A percentile compares a stretch with the other conserved stretches of the same genome.
Conservation (phyloP, 148 eudicot genomes). For the Vaccinium vitisidaea region DNA sequence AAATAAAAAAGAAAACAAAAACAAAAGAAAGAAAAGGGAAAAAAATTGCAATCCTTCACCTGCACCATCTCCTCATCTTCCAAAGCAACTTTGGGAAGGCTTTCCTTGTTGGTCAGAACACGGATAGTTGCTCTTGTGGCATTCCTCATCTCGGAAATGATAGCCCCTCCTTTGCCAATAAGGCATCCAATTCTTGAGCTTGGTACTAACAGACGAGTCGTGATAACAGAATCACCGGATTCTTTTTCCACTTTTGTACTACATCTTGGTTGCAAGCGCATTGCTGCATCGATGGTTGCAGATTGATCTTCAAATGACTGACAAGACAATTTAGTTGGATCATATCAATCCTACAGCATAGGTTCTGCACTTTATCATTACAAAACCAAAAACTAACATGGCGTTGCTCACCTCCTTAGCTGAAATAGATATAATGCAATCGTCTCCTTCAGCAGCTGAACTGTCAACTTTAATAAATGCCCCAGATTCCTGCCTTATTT, state of each 20-base stretch:
- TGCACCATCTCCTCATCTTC: conserved; percentile 96
- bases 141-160: conserved; percentile 79
- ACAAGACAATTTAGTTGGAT: neutral
- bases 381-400: neutral
- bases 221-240: conserved; percentile 56
- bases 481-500: conserved; percentile 87
- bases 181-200: conserved; percentile 77
- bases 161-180: conserved; percentile 93
- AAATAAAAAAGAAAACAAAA: neutral
- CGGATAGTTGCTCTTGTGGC: conserved; percentile 83
- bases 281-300: conserved; percentile 81
- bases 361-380: neutral
- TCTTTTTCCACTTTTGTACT: conserved; percentile 80
- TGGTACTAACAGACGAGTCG: conserved; percentile 77
- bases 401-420: conserved; percentile 67
- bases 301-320: conserved; percentile 79
- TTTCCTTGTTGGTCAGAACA: conserved; percentile 68
- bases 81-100: conserved; percentile 82
- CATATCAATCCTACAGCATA: neutral
- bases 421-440: conserved; percentile 75
- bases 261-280: conserved; percentile 87
- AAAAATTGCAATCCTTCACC: conserved; percentile 37
- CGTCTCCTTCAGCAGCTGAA: conserved; percentile 72
- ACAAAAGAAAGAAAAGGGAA: neutral
- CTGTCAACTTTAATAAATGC: conserved; percentile 87